Evolutionary conservation across 306 rosid genomes (phyloP).

Genomic region (Medicago ruthenica): DNA sequence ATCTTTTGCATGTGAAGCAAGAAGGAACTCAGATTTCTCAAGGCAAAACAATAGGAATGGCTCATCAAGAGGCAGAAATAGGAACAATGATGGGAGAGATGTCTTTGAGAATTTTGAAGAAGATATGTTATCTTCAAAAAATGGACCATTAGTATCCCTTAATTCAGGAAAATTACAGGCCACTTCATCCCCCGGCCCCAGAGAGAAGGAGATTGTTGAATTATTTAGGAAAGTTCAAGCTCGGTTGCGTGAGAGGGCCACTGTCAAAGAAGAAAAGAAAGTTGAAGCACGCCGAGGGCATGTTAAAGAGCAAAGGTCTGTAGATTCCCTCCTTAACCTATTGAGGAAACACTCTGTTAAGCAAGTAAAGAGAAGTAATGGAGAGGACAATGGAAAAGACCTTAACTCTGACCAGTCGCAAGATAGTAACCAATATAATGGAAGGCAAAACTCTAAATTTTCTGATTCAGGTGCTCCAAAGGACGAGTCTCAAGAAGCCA

Average conservation of each 20-base stretch:
- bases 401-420: conserved; percentile 54
- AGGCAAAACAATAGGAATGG: conserved; percentile 69
- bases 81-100: conserved; percentile 73
- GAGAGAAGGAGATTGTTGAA: conserved; percentile 96
- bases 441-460: conserved; percentile 47
- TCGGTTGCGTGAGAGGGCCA: conserved; percentile 81
- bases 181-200: conserved; percentile 85
- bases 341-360: conserved; percentile 83
- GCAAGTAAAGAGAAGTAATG: conserved; percentile 68
- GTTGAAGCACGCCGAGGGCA: conserved; percentile 61
- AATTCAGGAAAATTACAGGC: conserved; percentile 70
- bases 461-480: conserved; percentile 57
- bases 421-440: conserved; percentile 51
- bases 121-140: conserved; percentile 69
- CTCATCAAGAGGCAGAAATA: conserved; percentile 69
- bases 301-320: conserved; percentile 72
- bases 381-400: conserved; percentile 53
- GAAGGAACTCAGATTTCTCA: conserved; percentile 78
- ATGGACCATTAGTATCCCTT: conserved; percentile 72
- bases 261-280: conserved; percentile 80
- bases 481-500: conserved; percentile 62
- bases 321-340: conserved; percentile 89
- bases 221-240: conserved; percentile 93
- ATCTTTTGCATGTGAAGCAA: conserved; percentile 68
- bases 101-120: conserved; percentile 72